These are phyloP conservation scores for Candida morakotiae DNA, from an alignment of 805 yeast genomes.

Conservation along the genomic window DNA sequence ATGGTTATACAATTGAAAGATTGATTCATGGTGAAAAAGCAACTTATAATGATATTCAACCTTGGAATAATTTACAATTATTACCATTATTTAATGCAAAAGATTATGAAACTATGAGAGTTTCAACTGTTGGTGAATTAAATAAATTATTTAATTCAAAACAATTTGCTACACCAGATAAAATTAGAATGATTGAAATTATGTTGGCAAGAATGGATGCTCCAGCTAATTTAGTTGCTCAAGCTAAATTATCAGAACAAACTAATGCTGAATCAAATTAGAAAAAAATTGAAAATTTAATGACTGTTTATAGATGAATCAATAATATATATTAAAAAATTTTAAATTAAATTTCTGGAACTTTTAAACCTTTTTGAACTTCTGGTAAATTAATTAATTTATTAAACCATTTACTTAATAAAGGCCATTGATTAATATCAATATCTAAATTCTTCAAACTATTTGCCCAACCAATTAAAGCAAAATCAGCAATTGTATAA, in stretches of 20 bases:
- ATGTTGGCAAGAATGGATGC: slow-evolving; percentile 73
- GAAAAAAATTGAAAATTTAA: too few species aligned
- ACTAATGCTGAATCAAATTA: slow-evolving; percentile 13
- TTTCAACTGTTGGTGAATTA: slow-evolving; percentile 57
- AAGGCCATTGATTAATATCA: slow-evolving; percentile 36
- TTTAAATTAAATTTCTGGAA: not conserved
- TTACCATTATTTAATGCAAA: slow-evolving; percentile 61
- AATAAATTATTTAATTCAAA: slow-evolving; percentile 44
- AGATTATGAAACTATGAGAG: slow-evolving; percentile 51
- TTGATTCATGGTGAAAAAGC: slow-evolving; percentile 69
- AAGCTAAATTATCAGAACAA: slow-evolving; percentile 30
- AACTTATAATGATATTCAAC: slow-evolving; percentile 62
- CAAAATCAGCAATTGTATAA: slow-evolving; percentile 55
- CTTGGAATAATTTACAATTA: slow-evolving; percentile 62
- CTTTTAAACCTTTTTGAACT: slow-evolving; percentile 7
- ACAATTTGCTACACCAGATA: slow-evolving; percentile 51
- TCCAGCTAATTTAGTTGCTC: slow-evolving; percentile 51
- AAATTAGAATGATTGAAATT: slow-evolving; percentile 64
- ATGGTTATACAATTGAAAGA: slow-evolving; percentile 75
- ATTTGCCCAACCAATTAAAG: slow-evolving; percentile 43
- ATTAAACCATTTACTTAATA: slow-evolving; percentile 36
- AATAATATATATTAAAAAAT: slow-evolving; percentile 1
- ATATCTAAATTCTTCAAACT: slow-evolving; percentile 15
- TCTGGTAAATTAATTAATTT: slow-evolving; percentile 7
- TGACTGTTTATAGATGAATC: too few species aligned